These are phyloP conservation scores for Puccinia horiana DNA, from an alignment of 1,284 basidiomycete genomes.

Conservation along the genomic window DNA sequence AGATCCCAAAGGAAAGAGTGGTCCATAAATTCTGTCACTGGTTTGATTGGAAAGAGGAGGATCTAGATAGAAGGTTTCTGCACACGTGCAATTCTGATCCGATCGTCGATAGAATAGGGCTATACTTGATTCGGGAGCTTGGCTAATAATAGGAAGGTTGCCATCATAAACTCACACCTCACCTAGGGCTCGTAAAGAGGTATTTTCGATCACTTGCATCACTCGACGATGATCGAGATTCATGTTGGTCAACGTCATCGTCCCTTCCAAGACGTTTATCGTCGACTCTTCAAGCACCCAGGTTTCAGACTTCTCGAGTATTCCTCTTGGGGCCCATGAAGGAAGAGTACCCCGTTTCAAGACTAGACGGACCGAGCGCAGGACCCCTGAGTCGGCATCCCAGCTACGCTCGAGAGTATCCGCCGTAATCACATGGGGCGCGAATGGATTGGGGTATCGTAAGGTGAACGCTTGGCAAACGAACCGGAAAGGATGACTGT, in stretches of 20 bases:
- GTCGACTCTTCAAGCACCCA: slow-evolving; percentile 47
- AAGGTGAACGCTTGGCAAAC: slow-evolving; percentile 90
- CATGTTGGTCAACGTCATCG: slow-evolving; percentile 26
- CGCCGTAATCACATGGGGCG: slow-evolving; percentile 88
- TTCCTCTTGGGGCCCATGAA: slow-evolving; percentile 82
- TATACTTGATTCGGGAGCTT: not conserved
- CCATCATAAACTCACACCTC: slow-evolving; percentile 48
- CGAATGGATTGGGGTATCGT: slow-evolving; percentile 94
- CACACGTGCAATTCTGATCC: not conserved
- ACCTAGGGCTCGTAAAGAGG: slow-evolving; percentile 34
- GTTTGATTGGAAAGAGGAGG: not conserved
- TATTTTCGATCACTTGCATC: slow-evolving; percentile 33
- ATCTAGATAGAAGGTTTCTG: slow-evolving; percentile 14
- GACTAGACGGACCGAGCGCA: slow-evolving; percentile 86
- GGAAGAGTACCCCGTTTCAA: slow-evolving; percentile 87
- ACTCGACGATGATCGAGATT: slow-evolving; percentile 45
- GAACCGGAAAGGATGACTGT: slow-evolving; percentile 83
- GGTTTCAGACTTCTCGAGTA: slow-evolving; percentile 60
- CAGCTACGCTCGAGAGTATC: slow-evolving; percentile 83
- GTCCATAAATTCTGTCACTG: not conserved
- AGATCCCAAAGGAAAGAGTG: not conserved
- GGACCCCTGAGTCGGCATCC: slow-evolving; percentile 69
- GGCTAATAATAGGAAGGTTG: not conserved
- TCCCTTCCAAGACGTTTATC: slow-evolving; percentile 20
- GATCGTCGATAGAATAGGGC: not conserved